These are phyloP conservation scores for Trichophyton schoenleinii DNA, from an alignment of 2,329 filamentous ascomycete genomes.

Conservation along the genomic window DNA sequence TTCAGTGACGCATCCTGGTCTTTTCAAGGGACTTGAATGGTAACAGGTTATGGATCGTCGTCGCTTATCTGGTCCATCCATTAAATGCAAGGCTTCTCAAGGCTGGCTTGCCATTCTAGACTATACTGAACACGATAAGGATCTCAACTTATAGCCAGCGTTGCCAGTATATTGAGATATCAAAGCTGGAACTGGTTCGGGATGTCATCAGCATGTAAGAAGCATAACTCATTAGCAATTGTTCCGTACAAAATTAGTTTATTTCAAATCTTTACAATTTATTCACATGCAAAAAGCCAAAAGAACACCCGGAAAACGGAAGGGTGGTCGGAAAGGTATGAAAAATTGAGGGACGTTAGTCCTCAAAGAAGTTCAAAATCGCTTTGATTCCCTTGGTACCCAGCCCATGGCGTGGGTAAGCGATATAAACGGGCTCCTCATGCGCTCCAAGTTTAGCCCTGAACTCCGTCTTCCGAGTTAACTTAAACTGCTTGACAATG, in stretches of 20 bases:
- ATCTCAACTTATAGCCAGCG: no score
- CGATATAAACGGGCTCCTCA: conserved; percentile 78
- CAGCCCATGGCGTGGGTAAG: conserved; percentile 75
- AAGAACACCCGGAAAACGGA: not conserved
- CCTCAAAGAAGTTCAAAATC: conserved; percentile 84
- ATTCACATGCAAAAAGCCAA: not conserved
- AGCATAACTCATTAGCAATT: no score
- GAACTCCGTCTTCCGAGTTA: conserved; percentile 79
- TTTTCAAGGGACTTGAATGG: no score
- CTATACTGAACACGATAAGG: no score
- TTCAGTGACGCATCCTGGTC: no score
- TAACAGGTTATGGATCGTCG: no score
- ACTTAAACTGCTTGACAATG: conserved; percentile 65
- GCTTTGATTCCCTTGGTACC: conserved; percentile 70
- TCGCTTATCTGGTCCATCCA: no score
- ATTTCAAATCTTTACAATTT: not conserved
- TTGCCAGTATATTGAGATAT: no score
- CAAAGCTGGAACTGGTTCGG: no score
- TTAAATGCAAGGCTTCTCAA: no score
- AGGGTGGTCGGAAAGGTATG: not conserved
- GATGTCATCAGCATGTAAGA: no score
- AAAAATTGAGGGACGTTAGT: conserved; percentile 17
- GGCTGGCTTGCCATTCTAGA: no score
- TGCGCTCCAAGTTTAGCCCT: conserved; percentile 76
- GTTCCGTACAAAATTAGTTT: not conserved